Evolutionary conservation across 2,329 filamentous ascomycete genomes (phyloP).

Genomic region (Venturia effusa): DNA sequence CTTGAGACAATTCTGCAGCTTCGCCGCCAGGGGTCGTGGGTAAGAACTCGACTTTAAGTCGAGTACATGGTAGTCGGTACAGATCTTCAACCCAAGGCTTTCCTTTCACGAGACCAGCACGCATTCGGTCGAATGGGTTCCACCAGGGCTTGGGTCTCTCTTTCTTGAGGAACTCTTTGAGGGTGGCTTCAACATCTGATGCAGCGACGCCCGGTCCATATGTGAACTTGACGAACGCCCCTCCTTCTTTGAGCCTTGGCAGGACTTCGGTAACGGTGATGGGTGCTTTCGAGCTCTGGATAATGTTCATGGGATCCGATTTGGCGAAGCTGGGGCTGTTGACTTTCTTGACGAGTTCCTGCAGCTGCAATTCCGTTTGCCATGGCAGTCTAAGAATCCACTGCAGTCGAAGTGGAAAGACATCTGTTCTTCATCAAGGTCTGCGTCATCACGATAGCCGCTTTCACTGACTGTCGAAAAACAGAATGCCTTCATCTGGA

Average conservation of each 20-base stretch:
- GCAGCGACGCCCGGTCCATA: slow-evolving; percentile 38
- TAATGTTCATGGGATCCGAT: slow-evolving; percentile 44
- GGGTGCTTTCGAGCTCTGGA: slow-evolving; percentile 51
- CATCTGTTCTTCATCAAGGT: slow-evolving; percentile 41
- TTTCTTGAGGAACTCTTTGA: slow-evolving; percentile 54
- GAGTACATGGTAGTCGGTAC: slow-evolving; percentile 64
- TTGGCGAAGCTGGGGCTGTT: slow-evolving; percentile 35
- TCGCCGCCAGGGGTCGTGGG: slow-evolving; percentile 59
- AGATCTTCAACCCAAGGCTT: slow-evolving; percentile 92
- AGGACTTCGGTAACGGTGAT: slow-evolving; percentile 72
- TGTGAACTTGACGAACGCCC: slow-evolving; percentile 81
- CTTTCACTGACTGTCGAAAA: slow-evolving; percentile 62
- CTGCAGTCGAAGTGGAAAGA: slow-evolving; percentile 71
- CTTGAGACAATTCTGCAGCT: slow-evolving; percentile 71
- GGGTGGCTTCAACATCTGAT: slow-evolving; percentile 47
- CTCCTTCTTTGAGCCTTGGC: slow-evolving; percentile 80
- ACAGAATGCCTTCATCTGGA: slow-evolving; percentile 72
- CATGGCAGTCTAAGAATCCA: slow-evolving; percentile 47
- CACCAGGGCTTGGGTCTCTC: slow-evolving; percentile 80
- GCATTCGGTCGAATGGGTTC: slow-evolving; percentile 65
- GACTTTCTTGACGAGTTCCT: slow-evolving; percentile 39
- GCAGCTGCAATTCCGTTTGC: slow-evolving; percentile 34
- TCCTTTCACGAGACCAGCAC: slow-evolving; percentile 64
- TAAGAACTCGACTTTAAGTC: slow-evolving; percentile 76
- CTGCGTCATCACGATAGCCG: not conserved